These are phyloP conservation scores for Mycena epipterygia DNA, from an alignment of 768 basidiomycete genomes.

Conservation along the genomic window DNA sequence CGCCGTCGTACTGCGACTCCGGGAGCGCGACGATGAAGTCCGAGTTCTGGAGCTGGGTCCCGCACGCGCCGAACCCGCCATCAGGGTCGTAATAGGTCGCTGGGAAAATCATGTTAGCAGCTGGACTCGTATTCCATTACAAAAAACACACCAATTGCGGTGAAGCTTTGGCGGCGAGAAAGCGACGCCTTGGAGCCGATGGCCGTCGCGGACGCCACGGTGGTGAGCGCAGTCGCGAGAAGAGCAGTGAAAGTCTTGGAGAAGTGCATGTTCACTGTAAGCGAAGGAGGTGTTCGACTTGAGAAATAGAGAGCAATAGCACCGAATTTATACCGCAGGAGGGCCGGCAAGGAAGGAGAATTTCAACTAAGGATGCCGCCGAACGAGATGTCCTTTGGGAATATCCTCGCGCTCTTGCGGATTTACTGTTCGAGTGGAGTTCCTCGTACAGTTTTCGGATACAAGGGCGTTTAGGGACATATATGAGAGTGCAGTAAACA, in stretches of 20 bases:
- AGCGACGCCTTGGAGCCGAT: no score
- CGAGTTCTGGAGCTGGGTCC: constrained; percentile 3
- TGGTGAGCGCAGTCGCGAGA: neutral
- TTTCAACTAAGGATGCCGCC: no score
- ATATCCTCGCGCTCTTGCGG: no score
- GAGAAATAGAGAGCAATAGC: neutral
- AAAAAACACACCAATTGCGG: no score
- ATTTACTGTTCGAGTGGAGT: no score
- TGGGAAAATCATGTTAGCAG: neutral
- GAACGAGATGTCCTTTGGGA: no score
- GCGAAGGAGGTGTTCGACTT: neutral
- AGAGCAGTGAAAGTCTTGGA: constrained; percentile 3
- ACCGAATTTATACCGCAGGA: neutral
- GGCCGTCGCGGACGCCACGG: neutral
- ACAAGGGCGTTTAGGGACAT: no score
- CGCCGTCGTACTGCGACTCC: neutral
- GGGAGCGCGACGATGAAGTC: constrained; percentile 23
- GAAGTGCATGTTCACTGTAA: neutral
- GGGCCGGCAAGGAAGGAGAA: neutral
- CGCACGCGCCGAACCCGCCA: constrained; percentile 30
- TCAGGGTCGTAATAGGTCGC: constrained; percentile 31
- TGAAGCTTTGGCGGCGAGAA: no score
- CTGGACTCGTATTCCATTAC: no score
- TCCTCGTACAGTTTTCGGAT: no score
- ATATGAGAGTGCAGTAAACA: no score